Evolutionary conservation across 2,329 filamentous ascomycete genomes (phyloP), one percentile per base, ranked within the genome.

Genomic region (Pseudocercospora pini-densiflorae): DNA sequence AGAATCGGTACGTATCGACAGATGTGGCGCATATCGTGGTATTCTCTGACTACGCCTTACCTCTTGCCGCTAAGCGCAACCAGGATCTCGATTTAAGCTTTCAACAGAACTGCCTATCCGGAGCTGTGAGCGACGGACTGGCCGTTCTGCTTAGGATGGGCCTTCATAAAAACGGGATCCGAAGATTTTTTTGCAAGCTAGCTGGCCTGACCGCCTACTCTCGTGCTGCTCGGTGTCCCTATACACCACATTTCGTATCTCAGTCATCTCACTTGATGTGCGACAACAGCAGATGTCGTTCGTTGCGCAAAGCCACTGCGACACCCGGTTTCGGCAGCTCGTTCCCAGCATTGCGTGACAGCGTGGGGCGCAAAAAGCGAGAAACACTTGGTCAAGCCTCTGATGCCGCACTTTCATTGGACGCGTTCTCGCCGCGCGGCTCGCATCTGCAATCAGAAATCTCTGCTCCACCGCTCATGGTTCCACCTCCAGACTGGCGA

Each of bases 351-450:
- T 45, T 62, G 62, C 55, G 21, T 53, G 31, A 61, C 61, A 63
- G 36, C 64, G 60, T 55, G 60, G 61, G 47, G 53, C 49, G 45
- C 54, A 49, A 45, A 21, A 49, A 51, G 59, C 62, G 59, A 65
- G 53, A 59, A 66, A 66, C 67, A 61, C 67, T 55, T 68, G 61
- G 63, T 62, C 63, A 64, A 63, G 61, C 61, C 67, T 36, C 36
- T n/a, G 40, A 33, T 12, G 24, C 14, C 23, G 33, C 5, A 10
- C 23, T 24, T 16, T 64, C 45, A 68, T 68, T 68, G 63, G 67
- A 33, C 49, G 31, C 57, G 14, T 29, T 47, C 59, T 51, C 57
- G 60, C 63, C 66, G 66, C 66, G 66, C 66, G 63, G 66, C 66
- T 57, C 60, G 49, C 53, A 40, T 58, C 62, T 62, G 63, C 51